Base-by-base conservation (phyloP, 2,329 filamentous ascomycete genomes). In the Ceratocystis lukuohia region DNA sequence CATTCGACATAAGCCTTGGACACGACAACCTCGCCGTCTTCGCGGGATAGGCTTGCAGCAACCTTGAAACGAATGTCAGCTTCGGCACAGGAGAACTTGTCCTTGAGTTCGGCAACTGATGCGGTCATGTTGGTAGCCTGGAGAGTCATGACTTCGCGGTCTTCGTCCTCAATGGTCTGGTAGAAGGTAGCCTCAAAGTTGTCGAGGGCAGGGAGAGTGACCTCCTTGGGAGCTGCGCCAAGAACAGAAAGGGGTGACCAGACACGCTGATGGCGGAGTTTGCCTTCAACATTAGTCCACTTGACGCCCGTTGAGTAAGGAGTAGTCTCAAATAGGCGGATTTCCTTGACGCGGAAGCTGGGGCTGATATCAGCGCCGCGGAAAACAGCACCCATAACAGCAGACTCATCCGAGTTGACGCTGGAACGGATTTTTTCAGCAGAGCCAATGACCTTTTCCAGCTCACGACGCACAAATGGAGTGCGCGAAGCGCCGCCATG, bases 291-390 rank as follows among this genome's bases (percentile, higher is more conserved):
- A 68, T 79, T 80, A 46, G 79, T 84, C 84, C 90, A 96, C 74
- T 87, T 88, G 71, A 96, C 82, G 66, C 86, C 85, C 33, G 88
- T 82, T 1, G 86, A 79, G 74, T 94, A 96, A 56, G 81, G 81
- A 53, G 89, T 83, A 25, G 83, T 84, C 71, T 99, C 94, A n/a
- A 80, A 82, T 64, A 89, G 84, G 68, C 89, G 83, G 70, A 99
- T 99, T 73, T 97, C 94, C 81, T 97, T 99, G 74, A 99, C 94
- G 69, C 91, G 88, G 85, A 99, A 99, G 74, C 89, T 93, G 50
- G 93, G 91, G 77, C 91, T 96, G 67, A 99, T 82, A 71, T 90
- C 86, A 64, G 94, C 94, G 63, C 90, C 94, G 73, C 92, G 90
- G 81, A 99, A 97, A 33, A 88, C 92, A 66, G 94, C 93, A 71